Base-by-base conservation (phyloP, 257 asterid genomes). In the Scutellaria minor region DNA sequence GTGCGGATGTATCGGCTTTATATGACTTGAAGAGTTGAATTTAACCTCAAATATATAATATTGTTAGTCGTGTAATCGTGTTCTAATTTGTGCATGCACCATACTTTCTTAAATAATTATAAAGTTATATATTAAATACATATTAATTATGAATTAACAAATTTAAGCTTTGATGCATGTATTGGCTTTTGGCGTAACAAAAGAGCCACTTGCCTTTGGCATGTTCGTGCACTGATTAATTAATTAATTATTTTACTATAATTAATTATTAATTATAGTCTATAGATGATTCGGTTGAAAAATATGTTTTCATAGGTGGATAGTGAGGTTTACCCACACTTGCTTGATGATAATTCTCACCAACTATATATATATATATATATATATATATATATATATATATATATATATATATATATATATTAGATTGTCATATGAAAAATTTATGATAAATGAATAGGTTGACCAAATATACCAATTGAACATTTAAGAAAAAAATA, bases 61-160 rank as follows among this genome's bases (percentile, higher is more conserved):
- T 24, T 50, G n/a, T 66, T 27, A 66, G 72, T 40, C 18, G 18
- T 50, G 14, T 14, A 24, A 24, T 65, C 35, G 27, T 24, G 27
- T 24, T 24, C 27, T 24, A 24, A 24, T 66, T 40, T 44, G 44
- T 55, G 46, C 66, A 39, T 9, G 64, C 73, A 70, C 45, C 27
- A 56, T 41, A 9, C 3, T 35, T 54, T 22, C 13, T 9, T 46
- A 39, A 14, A 20, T 20, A 15, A 22, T 39, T 15, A 37, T 24
- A 68, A 11, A n/a, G 2, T 31, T 8, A 31, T 3, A 18, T 8
- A 57, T 56, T 24, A 45, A 42, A 50, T 24, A 35, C 9, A n/a
- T 27, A 6, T 9, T 6, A n/a, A n/a, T 47, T 27, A 13, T 9
- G 6, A 35, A n/a, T 24, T 41, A 31, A 64, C 6, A 6, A 9